Percentiles rank a stretch among this genome's conserved stretches.
These are phyloP conservation scores for Chenopodium quinoa DNA, from an alignment of 148 eudicot species.

Conservation along the genomic window DNA sequence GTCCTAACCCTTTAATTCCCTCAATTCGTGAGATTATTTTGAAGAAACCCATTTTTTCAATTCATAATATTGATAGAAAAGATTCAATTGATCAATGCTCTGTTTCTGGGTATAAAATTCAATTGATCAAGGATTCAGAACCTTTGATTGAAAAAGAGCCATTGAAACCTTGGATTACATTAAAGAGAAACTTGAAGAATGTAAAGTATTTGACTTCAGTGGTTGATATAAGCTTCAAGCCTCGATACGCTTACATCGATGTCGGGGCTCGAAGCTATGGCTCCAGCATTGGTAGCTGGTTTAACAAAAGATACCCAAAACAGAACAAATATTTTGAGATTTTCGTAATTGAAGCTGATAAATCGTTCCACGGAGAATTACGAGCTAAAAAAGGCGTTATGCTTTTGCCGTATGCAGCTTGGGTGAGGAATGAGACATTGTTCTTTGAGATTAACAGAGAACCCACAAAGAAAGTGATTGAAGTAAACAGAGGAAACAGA, in stretches of 20 bases:
- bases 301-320: conserved; percentile 75
- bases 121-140: conserved; percentile 3
- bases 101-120: conserved; percentile 52
- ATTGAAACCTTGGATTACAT: conserved; percentile 73
- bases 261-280: conserved; percentile 88
- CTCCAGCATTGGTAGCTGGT: conserved; percentile 88
- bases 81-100: not conserved
- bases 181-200: conserved; percentile 63
- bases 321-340: conserved; percentile 72
- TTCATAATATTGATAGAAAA: not conserved
- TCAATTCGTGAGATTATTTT: conserved; percentile 57
- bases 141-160: conserved; percentile 65
- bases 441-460: conserved; percentile 73
- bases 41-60: conserved; percentile 29
- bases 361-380: conserved; percentile 58
- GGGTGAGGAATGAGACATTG: conserved; percentile 79
- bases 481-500: conserved; percentile 37
- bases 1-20: conserved; percentile 4
- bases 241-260: conserved; percentile 62
- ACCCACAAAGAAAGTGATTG: conserved; percentile 45
- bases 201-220: conserved; percentile 58
- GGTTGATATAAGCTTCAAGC: conserved; percentile 70
- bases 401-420: conserved; percentile 78
- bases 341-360: conserved; percentile 84
- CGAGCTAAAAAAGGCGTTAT: conserved; percentile 57